These are phyloP conservation scores for Fusarium dimerum DNA, from an alignment of 2,329 filamentous ascomycete species.

Conservation along the genomic window DNA sequence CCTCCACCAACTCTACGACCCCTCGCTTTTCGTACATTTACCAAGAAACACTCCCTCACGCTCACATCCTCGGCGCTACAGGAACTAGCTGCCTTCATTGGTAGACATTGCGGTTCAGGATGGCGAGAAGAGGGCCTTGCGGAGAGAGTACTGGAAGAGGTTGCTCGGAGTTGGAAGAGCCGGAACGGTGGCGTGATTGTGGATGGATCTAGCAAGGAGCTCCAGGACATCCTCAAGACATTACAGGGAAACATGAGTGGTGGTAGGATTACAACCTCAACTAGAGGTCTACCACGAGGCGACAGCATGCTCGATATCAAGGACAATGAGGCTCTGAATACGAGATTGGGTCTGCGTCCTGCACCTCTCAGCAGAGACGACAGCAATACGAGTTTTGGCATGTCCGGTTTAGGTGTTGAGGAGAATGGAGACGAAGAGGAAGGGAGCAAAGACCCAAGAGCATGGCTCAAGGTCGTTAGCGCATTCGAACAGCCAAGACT, in stretches of 20 bases:
- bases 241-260: constrained; percentile 87
- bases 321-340: constrained; percentile 54
- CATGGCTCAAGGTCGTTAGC: constrained; percentile 81
- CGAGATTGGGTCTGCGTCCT: constrained; percentile 55
- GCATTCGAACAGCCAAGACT: constrained; percentile 85
- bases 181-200: constrained; percentile 88
- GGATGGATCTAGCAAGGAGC: constrained; percentile 72
- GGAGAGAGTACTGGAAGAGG: constrained; percentile 88
- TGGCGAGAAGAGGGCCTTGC: constrained; percentile 95
- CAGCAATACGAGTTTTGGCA: constrained; percentile 66
- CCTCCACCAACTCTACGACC: constrained; percentile 85
- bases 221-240: constrained; percentile 81
- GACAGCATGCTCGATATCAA: constrained; percentile 64
- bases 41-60: constrained; percentile 95
- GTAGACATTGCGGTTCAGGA: constrained; percentile 89
- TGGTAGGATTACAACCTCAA: constrained; percentile 64
- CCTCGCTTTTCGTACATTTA: constrained; percentile 92
- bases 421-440: constrained; percentile 57
- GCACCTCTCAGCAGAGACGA: constrained; percentile 55
- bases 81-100: constrained; percentile 84
- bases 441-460: constrained; percentile 66
- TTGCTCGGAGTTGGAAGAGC: constrained; percentile 89
- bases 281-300: constrained; percentile 52
- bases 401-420: constrained; percentile 53
- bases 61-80: constrained; percentile 85